Conservation (phyloP, 2,329 filamentous ascomycete species). For the Hirsutella thompsonii region DNA sequence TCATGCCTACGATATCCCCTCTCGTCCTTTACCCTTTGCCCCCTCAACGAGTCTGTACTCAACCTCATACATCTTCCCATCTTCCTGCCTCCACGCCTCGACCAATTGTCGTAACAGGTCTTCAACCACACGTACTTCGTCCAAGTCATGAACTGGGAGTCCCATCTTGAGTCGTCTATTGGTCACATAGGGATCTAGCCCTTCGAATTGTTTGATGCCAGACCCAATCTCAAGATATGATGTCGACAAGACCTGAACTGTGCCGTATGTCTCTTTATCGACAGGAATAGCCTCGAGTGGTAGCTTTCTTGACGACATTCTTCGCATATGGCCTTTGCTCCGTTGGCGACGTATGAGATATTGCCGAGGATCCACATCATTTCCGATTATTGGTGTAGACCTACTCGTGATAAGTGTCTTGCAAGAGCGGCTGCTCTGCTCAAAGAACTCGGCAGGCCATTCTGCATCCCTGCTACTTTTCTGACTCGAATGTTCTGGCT, state of each 20-base stretch:
- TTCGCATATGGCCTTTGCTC: constrained; percentile 8
- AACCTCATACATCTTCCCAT: constrained; percentile 6
- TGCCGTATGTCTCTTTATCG: constrained; percentile 6
- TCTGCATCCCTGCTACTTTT: neutral
- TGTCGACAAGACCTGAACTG: constrained; percentile 1
- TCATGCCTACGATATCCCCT: neutral
- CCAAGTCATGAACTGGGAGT: constrained; percentile 12
- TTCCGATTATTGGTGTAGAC: neutral
- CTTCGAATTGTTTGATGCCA: constrained; percentile 5
- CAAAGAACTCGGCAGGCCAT: neutral
- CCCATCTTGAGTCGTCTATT: constrained; percentile 2
- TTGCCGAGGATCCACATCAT: constrained; percentile 7
- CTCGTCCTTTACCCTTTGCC: constrained; percentile 13
- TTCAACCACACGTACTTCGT: constrained; percentile 11
- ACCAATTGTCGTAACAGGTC: constrained; percentile 9
- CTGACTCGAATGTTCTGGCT: neutral
- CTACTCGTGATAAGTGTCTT: neutral
- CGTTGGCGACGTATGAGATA: constrained; percentile 10
- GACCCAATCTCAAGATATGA: constrained; percentile 2
- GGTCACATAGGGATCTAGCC: constrained; percentile 2
- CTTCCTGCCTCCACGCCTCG: constrained; percentile 10
- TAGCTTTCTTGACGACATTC: constrained; percentile 10
- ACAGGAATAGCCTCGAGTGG: constrained; percentile 14
- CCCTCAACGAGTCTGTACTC: constrained; percentile 12
- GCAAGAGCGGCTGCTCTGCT: neutral